A percentile compares a stretch with the other conserved stretches of the same genome.
Evolutionary conservation across 2,329 filamentous ascomycete species (phyloP).

Genomic region (Aspergillus flavus): DNA sequence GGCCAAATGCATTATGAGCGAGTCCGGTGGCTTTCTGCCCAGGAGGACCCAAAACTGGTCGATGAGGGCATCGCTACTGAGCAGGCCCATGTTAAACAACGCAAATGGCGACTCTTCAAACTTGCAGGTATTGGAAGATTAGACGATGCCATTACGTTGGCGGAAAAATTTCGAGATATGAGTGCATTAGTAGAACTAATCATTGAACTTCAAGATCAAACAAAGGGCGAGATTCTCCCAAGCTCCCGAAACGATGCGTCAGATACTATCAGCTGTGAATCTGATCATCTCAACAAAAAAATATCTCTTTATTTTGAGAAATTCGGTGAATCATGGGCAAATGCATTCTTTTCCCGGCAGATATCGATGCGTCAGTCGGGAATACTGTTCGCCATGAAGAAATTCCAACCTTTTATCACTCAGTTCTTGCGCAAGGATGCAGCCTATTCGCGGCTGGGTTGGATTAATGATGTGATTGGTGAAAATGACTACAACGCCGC

Average conservation of each 20-base stretch:
- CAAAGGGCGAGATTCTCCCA: conserved; percentile 28
- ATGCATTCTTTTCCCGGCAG: conserved; percentile 77
- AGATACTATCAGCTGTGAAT: conserved; percentile 27
- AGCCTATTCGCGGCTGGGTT: conserved; percentile 76
- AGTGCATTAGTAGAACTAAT: conserved; percentile 59
- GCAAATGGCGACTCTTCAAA: conserved; percentile 51
- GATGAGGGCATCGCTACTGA: conserved; percentile 54
- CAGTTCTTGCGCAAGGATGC: conserved; percentile 73
- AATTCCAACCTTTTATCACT: conserved; percentile 73
- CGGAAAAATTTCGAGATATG: conserved; percentile 66
- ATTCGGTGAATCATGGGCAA: conserved; percentile 56
- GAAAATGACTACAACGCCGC: conserved; percentile 77
- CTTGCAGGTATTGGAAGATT: conserved; percentile 56
- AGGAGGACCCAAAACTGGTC: conserved; percentile 52
- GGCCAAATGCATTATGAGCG: conserved; percentile 64
- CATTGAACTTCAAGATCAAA: conserved; percentile 44
- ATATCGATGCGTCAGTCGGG: conserved; percentile 68
- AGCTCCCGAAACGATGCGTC: conserved; percentile 17
- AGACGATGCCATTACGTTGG: conserved; percentile 61
- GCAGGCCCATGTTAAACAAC: conserved; percentile 43
- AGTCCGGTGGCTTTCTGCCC: conserved; percentile 59
- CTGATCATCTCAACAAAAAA: conserved; percentile 38
- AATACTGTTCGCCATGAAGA: conserved; percentile 68
- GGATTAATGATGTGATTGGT: conserved; percentile 88
- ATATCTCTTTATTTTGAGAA: conserved; percentile 52